A percentile compares a stretch with the other conserved stretches of the same genome.
Conservation (phyloP, 2,329 filamentous ascomycete genomes). For the Fusarium ambrosium region DNA sequence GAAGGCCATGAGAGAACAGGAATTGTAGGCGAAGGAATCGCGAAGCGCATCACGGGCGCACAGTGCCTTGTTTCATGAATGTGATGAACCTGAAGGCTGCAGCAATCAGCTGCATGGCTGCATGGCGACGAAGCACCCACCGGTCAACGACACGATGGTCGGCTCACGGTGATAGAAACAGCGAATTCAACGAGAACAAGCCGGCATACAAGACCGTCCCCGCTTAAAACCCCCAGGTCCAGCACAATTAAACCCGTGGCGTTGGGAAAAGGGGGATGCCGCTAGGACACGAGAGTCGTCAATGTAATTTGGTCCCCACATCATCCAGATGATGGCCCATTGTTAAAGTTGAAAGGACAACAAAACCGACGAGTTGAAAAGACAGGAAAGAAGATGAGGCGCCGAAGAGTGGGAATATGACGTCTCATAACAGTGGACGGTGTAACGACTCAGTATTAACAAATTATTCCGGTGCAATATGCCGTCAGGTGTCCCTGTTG, state of each 20-base stretch:
- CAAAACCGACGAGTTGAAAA: constrained; percentile 12
- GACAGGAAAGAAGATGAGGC: constrained; percentile 8
- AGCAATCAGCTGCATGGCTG: constrained; percentile 15
- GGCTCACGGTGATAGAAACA: background rate
- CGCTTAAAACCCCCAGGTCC: constrained; percentile 29
- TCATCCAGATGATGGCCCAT: constrained; percentile 42
- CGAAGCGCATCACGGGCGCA: background rate
- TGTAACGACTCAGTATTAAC: constrained; percentile 23
- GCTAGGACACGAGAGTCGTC: constrained; percentile 31
- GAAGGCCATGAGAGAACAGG: background rate
- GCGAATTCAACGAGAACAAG: constrained; percentile 15
- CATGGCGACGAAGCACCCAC: constrained; percentile 10
- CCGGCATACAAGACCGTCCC: constrained; percentile 24
- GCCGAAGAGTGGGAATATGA: constrained; percentile 30
- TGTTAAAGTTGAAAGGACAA: constrained; percentile 29
- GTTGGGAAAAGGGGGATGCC: constrained; percentile 41
- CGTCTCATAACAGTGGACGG: constrained; percentile 27
- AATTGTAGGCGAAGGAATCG: background rate
- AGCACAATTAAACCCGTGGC: constrained; percentile 38
- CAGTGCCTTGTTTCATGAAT: background rate
- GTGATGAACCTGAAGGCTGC: constrained; percentile 3
- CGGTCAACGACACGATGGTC: constrained; percentile 6
- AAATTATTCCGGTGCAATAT: constrained; percentile 24
- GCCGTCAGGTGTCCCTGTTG: background rate
- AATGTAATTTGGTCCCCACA: constrained; percentile 47